These are phyloP conservation scores for Penicillium sp. DNA, from an alignment of 2,329 filamentous ascomycete species.

Conservation along the genomic window DNA sequence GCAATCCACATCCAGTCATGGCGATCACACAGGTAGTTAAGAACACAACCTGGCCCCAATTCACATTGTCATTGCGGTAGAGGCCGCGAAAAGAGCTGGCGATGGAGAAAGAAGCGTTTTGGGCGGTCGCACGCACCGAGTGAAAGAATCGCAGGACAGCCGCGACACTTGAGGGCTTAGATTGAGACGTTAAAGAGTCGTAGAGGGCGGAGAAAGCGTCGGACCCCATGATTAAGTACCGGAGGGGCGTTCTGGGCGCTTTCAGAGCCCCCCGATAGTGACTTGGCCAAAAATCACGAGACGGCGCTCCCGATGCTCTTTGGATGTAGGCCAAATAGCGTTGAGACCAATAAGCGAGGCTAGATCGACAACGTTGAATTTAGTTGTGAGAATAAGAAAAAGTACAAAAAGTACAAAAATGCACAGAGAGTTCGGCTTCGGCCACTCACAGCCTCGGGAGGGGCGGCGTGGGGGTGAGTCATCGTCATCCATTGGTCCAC, in stretches of 20 bases:
- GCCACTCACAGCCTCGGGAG: conserved; percentile 21
- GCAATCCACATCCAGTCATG: conserved; percentile 39
- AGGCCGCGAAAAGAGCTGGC: conserved; percentile 20
- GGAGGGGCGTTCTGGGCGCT: conserved; percentile 11
- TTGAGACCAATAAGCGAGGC: conserved; percentile 19
- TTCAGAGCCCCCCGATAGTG: conserved; percentile 10
- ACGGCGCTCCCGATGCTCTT: conserved; percentile 16
- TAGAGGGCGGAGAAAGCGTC: conserved; percentile 13
- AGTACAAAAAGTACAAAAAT: conserved; percentile 7
- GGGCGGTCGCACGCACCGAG: conserved; percentile 19
- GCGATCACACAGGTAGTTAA: conserved; percentile 32
- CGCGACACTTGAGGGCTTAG: conserved; percentile 9
- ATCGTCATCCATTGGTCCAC: conserved; percentile 5
- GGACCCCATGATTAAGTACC: conserved; percentile 23
- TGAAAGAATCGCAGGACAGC: conserved; percentile 22
- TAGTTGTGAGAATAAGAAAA: conserved; percentile 9
- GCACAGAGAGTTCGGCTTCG: conserved; percentile 15
- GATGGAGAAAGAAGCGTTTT: conserved; percentile 18
- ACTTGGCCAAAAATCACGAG: conserved; percentile 17
- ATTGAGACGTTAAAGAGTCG: conserved; percentile 14
- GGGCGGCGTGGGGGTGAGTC: conserved; percentile 26
- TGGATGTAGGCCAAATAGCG: conserved; percentile 8
- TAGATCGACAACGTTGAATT: conserved; percentile 24
- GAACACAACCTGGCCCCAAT: conserved; percentile 31
- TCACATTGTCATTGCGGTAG: conserved; percentile 31